Evolutionary conservation across 352 stramenopile species (phyloP).

Genomic region (Pilasporangium apinafurcum): DNA sequence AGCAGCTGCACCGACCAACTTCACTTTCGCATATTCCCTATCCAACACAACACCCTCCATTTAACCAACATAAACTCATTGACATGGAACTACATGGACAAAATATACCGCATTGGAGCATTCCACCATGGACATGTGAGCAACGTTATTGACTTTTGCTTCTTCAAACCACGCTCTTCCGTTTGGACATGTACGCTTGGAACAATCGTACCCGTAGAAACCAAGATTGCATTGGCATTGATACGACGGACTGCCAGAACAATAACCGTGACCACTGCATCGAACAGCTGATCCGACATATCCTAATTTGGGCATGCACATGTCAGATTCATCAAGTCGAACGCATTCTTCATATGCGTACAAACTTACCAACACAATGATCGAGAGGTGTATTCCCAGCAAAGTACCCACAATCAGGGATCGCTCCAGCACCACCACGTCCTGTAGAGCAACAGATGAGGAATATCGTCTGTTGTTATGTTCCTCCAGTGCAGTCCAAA

Average conservation of each 20-base stretch:
- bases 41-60: not conserved
- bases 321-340: conserved; percentile 13
- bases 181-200: conserved; percentile 32
- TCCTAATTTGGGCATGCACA: not conserved
- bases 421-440: conserved; percentile 14
- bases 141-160: conserved; percentile 31
- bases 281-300: conserved; percentile 22
- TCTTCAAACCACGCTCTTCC: conserved; percentile 70
- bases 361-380: too few relatives aligned
- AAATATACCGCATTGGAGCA: conserved; percentile 66
- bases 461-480: too few relatives aligned
- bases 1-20: conserved; percentile 46
- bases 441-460: conserved; percentile 2
- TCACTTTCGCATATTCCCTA: conserved; percentile 58
- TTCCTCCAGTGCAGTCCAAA: too few relatives aligned
- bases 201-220: conserved; percentile 55
- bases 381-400: too few relatives aligned
- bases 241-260: conserved; percentile 30
- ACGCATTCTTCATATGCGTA: too few relatives aligned
- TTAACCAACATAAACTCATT: not conserved
- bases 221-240: conserved; percentile 45
- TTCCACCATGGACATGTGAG: conserved; percentile 39
- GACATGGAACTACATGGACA: not conserved
- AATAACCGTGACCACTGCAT: conserved; percentile 58
- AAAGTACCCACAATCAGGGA: conserved; percentile 42